Evolutionary conservation across 1,284 basidiomycete genomes (phyloP), one percentile per base, ranked within the genome.

Genomic region (Malassezia nana): DNA sequence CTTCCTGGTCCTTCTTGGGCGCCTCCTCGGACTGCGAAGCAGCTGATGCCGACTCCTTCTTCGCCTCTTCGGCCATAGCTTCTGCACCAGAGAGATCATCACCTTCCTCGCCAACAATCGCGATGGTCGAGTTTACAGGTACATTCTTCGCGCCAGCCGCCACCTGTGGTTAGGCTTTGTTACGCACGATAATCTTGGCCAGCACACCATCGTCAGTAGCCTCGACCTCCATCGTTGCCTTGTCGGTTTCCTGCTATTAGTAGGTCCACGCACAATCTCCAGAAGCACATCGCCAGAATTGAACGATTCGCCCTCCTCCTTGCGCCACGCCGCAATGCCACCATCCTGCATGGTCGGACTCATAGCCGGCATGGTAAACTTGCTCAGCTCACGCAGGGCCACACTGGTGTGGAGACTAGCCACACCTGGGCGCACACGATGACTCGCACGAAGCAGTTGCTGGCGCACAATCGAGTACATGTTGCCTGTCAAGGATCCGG

Each of bases 301-400:
- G 76, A 90, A 99, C 6, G 83, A 59, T 67, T 96, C 90, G 56
- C 94, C 94, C 76, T 94, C 89, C 77, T 87, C 84, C 79, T 89
- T 87, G 81, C 95, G 96, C 94, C 94, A 99, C 40, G 81, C 80
- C 46, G 92, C 87, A 75, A 99, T 94, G 64, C 92, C 94, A 65
- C 94, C 94, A 79, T 96, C 92, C 10, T 89, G 91, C 92, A 99
- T 99, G 59, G 92, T 98, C 46, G 92, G 92, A 64, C 89, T 94
- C 94, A 98, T 98, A 55, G 70, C 92, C 55, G 92, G 92, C 91
- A 98, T 95, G 65, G 84, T 80, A 79, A 98, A 94, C 76, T 85
- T 88, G 64, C 84, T 80, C 62, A 95, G 82, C 43, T 85, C 90
- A 77, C 81, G 78, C 64, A 84, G 78, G 59, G 83, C 81, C 56